A percentile compares a stretch with the other conserved stretches of the same genome.
Evolutionary conservation across 192 early-diverging fungal species (phyloP).

Genomic region (Entomortierella chlamydospora): DNA sequence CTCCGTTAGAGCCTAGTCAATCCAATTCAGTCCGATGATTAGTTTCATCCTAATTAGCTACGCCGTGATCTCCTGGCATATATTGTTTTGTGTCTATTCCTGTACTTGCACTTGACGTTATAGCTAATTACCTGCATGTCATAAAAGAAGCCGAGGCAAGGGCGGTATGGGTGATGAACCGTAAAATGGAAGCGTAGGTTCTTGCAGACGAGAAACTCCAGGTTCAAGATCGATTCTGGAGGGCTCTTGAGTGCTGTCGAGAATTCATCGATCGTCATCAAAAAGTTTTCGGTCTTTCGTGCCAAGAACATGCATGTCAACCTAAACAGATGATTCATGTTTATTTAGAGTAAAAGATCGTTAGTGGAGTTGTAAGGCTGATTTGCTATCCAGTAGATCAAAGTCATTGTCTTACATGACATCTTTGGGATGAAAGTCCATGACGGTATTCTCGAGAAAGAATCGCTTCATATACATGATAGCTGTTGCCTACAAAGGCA

Average conservation of each 20-base stretch:
- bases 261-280: constrained; percentile 82
- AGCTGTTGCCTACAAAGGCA: constrained; percentile 72
- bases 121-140: constrained; percentile 74
- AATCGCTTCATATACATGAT: constrained; percentile 87
- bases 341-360: too few relatives aligned
- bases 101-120: not conserved
- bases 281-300: constrained; percentile 79
- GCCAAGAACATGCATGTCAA: constrained; percentile 82
- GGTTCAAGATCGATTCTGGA: constrained; percentile 63
- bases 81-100: too few relatives aligned
- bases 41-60: too few relatives aligned
- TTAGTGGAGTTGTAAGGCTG: too few relatives aligned
- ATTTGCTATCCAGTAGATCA: too few relatives aligned
- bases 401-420: constrained; percentile 70
- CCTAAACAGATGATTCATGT: too few relatives aligned
- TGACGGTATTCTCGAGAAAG: constrained; percentile 80
- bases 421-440: constrained; percentile 85
- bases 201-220: constrained; percentile 60
- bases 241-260: constrained; percentile 59
- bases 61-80: too few relatives aligned
- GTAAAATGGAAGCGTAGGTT: constrained; percentile 81
- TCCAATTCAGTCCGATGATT: too few relatives aligned
- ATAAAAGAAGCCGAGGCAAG: constrained; percentile 76
- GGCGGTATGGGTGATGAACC: constrained; percentile 78
- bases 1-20: constrained; percentile 43